Evolutionary conservation across 805 yeast species (phyloP).

Genomic region (Metschnikowia henanensis): DNA sequence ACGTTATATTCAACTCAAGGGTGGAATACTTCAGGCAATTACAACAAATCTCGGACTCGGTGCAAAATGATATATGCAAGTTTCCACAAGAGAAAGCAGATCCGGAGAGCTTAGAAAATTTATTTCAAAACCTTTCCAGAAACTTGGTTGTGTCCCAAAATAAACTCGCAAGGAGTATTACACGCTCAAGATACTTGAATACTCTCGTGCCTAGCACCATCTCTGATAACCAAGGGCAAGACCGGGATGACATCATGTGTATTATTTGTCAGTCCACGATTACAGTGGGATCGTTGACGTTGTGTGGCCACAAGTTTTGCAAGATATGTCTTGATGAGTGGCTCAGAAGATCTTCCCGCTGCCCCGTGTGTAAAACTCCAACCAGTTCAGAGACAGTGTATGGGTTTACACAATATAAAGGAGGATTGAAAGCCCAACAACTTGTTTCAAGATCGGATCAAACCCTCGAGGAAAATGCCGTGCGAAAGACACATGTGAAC

Average conservation of each 20-base stretch:
- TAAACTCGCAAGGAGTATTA: constrained; percentile 30
- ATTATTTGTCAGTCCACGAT: constrained; percentile 76
- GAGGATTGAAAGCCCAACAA: constrained; percentile 49
- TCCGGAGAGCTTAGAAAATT: constrained; percentile 1
- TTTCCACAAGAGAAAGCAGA: constrained; percentile 12
- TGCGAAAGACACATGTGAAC: constrained; percentile 5
- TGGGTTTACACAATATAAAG: constrained; percentile 61
- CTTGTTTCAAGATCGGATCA: constrained; percentile 27
- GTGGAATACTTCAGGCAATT: constrained; percentile 81
- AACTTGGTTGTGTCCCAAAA: constrained; percentile 10
- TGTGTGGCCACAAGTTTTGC: constrained; percentile 93
- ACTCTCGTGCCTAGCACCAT: constrained; percentile 21
- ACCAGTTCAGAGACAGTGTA: constrained; percentile 57
- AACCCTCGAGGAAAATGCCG: not conserved
- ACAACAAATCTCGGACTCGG: constrained; percentile 84
- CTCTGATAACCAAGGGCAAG: constrained; percentile 5
- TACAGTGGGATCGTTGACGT: constrained; percentile 73
- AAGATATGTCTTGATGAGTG: constrained; percentile 76
- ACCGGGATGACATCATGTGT: constrained; percentile 53
- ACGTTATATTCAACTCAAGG: constrained; percentile 74
- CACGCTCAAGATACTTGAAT: constrained; percentile 36
- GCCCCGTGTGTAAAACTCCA: constrained; percentile 79
- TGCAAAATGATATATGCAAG: constrained; percentile 34
- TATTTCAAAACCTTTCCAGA: constrained; percentile 7
- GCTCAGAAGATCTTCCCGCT: constrained; percentile 54